Percentiles rank a stretch among this genome's conserved stretches.
phyloP scores from a whole-genome alignment of 169 alveolate genomes.

The Cryptosporidium ubiquitum region DNA sequence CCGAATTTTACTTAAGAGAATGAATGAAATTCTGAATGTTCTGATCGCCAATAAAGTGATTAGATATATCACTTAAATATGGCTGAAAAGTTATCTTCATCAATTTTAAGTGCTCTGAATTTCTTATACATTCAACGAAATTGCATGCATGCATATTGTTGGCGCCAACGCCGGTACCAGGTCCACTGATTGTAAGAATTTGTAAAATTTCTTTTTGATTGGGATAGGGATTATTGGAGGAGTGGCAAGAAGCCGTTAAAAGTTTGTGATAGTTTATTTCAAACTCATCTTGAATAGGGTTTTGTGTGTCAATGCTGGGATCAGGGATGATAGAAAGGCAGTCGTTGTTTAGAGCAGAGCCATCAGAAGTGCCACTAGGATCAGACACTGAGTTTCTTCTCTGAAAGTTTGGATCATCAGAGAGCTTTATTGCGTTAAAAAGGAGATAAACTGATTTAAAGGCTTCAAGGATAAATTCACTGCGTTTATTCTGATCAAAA shows the following conservation, averaged over 20 bases:
- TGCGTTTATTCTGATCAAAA: not conserved
- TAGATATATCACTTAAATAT: conserved; percentile 3
- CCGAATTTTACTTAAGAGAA: not conserved
- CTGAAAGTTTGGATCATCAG: conserved; percentile 20
- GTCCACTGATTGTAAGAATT: not conserved
- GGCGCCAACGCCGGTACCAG: not conserved
- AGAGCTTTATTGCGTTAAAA: conserved; percentile 6
- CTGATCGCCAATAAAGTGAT: conserved; percentile 5
- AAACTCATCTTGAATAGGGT: conserved; percentile 47
- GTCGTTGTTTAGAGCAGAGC: not conserved
- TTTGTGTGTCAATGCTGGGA: conserved; percentile 5
- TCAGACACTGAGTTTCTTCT: conserved; percentile 35
- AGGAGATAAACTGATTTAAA: conserved; percentile 36
- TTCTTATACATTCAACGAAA: conserved; percentile 1
- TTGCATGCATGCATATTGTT: not conserved
- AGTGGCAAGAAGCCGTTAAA: conserved; percentile 22
- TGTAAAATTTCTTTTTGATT: conserved; percentile 28
- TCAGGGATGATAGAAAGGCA: not conserved
- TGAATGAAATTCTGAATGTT: conserved; percentile 21
- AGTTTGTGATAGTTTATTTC: conserved; percentile 63
- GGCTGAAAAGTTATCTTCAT: conserved; percentile 35
- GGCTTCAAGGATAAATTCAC: conserved; percentile 41
- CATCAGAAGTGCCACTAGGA: not conserved
- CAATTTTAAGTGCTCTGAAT: conserved; percentile 11
- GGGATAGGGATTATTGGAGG: conserved; percentile 12